Evolutionary conservation across 2,329 filamentous ascomycete genomes (phyloP).

Genomic region (Trichoderma gracile): DNA sequence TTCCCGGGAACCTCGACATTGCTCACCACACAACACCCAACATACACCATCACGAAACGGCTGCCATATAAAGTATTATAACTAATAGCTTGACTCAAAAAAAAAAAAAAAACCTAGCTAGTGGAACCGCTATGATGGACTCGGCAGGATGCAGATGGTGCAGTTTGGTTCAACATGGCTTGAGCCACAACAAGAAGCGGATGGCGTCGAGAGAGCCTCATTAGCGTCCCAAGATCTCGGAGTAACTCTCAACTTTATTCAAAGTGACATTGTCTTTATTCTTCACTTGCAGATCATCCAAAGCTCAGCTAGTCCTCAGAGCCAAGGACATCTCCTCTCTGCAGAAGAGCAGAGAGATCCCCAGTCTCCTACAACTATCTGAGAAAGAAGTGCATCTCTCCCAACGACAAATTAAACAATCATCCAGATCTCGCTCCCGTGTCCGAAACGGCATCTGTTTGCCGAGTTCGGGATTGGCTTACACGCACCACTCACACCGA

Average conservation of each 20-base stretch:
- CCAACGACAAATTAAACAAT: background rate
- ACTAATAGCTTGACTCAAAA: background rate
- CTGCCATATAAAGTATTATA: too few species aligned
- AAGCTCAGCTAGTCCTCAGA: too few species aligned
- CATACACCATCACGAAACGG: background rate
- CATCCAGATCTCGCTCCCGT: background rate
- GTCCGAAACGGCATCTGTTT: background rate
- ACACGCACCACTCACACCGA: background rate
- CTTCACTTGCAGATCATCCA: too few species aligned
- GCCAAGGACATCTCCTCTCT: too few species aligned
- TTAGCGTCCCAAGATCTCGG: background rate
- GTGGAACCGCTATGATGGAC: background rate
- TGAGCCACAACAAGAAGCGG: too few species aligned
- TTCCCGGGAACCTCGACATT: background rate
- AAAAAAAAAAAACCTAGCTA: too few species aligned
- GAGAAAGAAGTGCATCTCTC: too few species aligned
- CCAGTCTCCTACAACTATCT: too few species aligned
- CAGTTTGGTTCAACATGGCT: background rate
- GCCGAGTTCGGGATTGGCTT: constrained; percentile 10
- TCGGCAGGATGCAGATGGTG: background rate
- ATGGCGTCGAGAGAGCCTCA: too few species aligned
- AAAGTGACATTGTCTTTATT: too few species aligned
- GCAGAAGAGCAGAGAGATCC: too few species aligned
- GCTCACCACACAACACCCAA: background rate
- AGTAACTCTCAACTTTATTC: background rate